Conservation (phyloP, 495 filamentous ascomycete genomes). For the Tuber umbilicatum region DNA sequence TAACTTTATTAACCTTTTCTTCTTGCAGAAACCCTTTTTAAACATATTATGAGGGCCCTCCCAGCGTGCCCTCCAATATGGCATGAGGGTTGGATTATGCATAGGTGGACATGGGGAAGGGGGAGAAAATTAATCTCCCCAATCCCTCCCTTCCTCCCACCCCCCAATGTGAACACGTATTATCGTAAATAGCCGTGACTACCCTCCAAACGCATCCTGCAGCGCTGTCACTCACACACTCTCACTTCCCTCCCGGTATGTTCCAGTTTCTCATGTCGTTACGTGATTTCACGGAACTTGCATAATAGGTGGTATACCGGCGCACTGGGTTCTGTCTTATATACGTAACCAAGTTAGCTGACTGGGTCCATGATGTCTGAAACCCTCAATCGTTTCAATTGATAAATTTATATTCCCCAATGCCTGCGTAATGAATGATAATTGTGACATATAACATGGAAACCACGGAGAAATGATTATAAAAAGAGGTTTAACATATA, state of each 20-base stretch:
- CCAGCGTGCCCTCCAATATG: background rate
- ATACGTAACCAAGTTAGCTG: background rate
- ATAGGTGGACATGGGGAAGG: background rate
- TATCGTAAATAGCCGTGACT: slow-evolving; percentile 5
- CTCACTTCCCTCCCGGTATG: background rate
- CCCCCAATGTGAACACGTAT: background rate
- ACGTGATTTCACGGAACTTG: background rate
- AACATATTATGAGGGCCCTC: background rate
- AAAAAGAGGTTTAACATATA: background rate
- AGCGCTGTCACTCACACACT: background rate
- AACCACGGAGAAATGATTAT: background rate
- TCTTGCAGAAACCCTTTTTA: background rate
- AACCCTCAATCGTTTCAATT: background rate
- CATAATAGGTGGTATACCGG: background rate
- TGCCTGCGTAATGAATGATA: background rate
- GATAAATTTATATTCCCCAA: background rate
- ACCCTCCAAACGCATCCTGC: background rate
- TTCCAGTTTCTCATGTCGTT: background rate
- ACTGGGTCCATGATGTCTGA: background rate
- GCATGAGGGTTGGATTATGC: background rate
- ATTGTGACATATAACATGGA: background rate
- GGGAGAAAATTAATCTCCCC: slow-evolving; percentile 1
- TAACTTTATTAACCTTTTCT: background rate
- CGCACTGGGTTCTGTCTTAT: background rate
- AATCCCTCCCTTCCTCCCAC: background rate